phyloP scores from a whole-genome alignment of 2,329 filamentous ascomycete species.

The Aspergillus sp. region DNA sequence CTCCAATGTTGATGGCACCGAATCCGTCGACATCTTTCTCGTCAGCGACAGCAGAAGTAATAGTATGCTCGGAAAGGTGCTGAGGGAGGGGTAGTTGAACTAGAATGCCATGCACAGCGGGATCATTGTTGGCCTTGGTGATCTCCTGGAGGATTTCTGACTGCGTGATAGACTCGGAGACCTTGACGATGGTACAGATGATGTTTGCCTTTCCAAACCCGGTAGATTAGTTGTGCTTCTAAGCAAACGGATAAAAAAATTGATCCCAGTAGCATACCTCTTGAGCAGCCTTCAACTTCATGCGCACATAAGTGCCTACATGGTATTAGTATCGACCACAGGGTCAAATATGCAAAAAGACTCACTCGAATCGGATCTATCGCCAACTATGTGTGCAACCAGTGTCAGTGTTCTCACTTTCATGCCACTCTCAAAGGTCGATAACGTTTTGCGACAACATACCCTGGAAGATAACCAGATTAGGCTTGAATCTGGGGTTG shows the following conservation, averaged over 20 bases:
- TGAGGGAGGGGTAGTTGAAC: constrained; percentile 88
- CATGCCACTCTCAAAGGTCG: too few species aligned
- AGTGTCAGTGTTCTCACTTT: too few species aligned
- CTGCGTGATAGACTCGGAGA: constrained; percentile 75
- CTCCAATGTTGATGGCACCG: constrained; percentile 88
- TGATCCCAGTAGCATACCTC: constrained; percentile 55
- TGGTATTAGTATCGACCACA: constrained; percentile 18
- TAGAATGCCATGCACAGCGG: constrained; percentile 81
- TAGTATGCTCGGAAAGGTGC: constrained; percentile 81
- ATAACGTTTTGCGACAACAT: constrained; percentile 20
- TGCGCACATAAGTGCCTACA: constrained; percentile 92
- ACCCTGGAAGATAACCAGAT: constrained; percentile 94
- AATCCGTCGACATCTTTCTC: constrained; percentile 99
- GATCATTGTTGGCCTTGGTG: constrained; percentile 77
- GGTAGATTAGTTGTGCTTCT: background rate
- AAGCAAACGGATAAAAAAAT: background rate
- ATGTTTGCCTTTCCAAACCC: constrained; percentile 69
- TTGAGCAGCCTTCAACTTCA: constrained; percentile 96
- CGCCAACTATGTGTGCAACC: constrained; percentile 61
- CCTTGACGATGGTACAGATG: constrained; percentile 77
- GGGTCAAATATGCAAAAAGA: constrained; percentile 13
- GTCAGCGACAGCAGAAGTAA: constrained; percentile 86
- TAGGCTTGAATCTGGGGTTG: constrained; percentile 85
- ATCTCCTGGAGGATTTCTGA: constrained; percentile 81
- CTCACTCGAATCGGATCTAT: constrained; percentile 87